These are phyloP conservation scores for Solanum peruvianum DNA, from an alignment of 257 asterid genomes.

Conservation along the genomic window DNA sequence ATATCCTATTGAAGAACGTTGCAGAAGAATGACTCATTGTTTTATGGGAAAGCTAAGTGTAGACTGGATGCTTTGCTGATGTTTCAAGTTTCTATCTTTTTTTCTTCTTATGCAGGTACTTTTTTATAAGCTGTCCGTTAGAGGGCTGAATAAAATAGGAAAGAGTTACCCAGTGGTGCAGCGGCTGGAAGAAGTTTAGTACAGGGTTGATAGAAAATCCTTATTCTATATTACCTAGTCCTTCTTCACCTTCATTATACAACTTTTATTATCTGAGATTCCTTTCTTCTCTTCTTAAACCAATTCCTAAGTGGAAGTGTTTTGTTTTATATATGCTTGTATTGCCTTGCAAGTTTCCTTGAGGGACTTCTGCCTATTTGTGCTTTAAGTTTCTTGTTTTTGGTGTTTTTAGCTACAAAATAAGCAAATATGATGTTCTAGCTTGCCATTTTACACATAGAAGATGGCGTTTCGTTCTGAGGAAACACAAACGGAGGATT, in stretches of 20 bases:
- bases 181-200: background rate
- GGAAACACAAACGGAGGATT: background rate
- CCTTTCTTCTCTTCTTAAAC: background rate
- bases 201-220: background rate
- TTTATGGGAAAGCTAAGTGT: background rate
- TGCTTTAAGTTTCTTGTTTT: background rate
- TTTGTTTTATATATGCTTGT: conserved; percentile 11
- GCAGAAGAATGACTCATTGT: background rate
- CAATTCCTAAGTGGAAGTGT: conserved; percentile 9
- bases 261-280: background rate
- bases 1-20: background rate
- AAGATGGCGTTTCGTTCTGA: conserved; percentile 39
- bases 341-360: conserved; percentile 30
- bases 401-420: conserved; percentile 1
- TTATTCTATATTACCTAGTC: background rate
- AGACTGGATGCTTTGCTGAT: background rate
- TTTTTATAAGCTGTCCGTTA: background rate
- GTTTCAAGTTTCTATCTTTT: conserved; percentile 14
- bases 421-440: conserved; percentile 22
- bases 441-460: conserved; percentile 6
- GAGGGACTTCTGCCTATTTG: background rate
- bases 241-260: background rate
- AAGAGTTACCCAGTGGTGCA: background rate
- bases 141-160: conserved; percentile 1
- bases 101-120: conserved; percentile 32